Evolutionary conservation across 495 filamentous ascomycete genomes (phyloP).

Genomic region (Durotheca rogersii): DNA sequence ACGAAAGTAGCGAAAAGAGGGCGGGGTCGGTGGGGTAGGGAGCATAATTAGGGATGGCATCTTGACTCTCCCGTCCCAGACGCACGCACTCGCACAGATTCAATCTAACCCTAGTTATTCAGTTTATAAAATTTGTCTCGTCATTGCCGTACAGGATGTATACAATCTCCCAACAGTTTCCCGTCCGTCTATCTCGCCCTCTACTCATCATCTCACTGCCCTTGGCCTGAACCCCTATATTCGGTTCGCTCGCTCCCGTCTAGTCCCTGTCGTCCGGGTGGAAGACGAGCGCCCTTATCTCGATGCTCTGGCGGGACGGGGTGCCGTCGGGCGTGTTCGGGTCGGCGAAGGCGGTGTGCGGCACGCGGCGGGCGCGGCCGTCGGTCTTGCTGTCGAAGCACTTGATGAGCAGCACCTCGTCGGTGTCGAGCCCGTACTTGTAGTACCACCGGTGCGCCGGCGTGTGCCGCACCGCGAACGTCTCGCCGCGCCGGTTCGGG

Average conservation of each 20-base stretch:
- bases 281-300: constrained; percentile 60
- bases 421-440: constrained; percentile 65
- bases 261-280: constrained; percentile 36
- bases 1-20: too few relatives aligned
- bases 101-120: too few relatives aligned
- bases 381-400: constrained; percentile 67
- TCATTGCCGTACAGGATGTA: too few relatives aligned
- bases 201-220: too few relatives aligned
- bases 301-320: constrained; percentile 61
- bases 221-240: too few relatives aligned
- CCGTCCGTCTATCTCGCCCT: too few relatives aligned
- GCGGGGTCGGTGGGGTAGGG: too few relatives aligned
- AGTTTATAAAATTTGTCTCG: too few relatives aligned
- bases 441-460: constrained; percentile 70
- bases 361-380: constrained; percentile 60
- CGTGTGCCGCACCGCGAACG: constrained; percentile 62
- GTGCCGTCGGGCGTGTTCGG: constrained; percentile 49
- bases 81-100: too few relatives aligned
- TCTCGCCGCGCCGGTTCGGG: constrained; percentile 71
- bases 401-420: constrained; percentile 67
- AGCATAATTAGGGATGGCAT: too few relatives aligned
- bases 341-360: constrained; percentile 65
- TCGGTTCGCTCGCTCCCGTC: not conserved
- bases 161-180: too few relatives aligned
- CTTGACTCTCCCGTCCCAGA: too few relatives aligned